A percentile compares a stretch with the other conserved stretches of the same genome.
Evolutionary conservation across 495 filamentous ascomycete species (phyloP).

Genomic region (Penicillium coffeae): DNA sequence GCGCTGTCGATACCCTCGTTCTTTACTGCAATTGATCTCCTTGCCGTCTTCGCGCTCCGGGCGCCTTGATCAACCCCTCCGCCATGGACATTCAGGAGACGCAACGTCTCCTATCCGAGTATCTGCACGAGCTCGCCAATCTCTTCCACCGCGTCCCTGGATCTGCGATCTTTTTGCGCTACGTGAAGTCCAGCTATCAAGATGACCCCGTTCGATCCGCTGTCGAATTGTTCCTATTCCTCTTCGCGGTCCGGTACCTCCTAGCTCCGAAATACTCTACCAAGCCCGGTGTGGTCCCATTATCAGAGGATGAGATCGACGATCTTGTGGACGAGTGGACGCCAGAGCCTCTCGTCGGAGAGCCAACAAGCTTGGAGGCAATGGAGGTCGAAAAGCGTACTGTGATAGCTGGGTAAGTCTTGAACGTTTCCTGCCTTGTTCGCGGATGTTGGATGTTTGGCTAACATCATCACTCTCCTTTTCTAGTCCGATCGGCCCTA

Average conservation of each 20-base stretch:
- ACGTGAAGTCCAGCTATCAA: constrained; percentile 95
- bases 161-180: constrained; percentile 89
- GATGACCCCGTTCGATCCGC: constrained; percentile 92
- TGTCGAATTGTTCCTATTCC: constrained; percentile 88
- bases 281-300: constrained; percentile 77
- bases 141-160: constrained; percentile 87
- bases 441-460: no score
- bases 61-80: constrained; percentile 7
- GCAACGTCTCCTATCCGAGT: constrained; percentile 63
- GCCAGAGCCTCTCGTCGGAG: constrained; percentile 82
- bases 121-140: constrained; percentile 60
- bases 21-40: neutral
- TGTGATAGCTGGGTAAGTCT: constrained; percentile 75
- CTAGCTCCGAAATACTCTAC: constrained; percentile 88
- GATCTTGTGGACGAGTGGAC: constrained; percentile 97
- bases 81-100: constrained; percentile 80
- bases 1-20: neutral
- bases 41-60: constrained; percentile 11
- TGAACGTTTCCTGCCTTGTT: neutral
- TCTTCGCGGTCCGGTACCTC: constrained; percentile 93
- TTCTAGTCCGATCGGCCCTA: constrained; percentile 78
- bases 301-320: constrained; percentile 95
- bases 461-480: no score
- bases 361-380: constrained; percentile 68
- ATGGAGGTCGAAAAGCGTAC: constrained; percentile 79